Percentiles rank a stretch among this genome's conserved stretches.
phyloP scores from a whole-genome alignment of 805 yeast genomes.

The Cyberlindnera meyerae region DNA sequence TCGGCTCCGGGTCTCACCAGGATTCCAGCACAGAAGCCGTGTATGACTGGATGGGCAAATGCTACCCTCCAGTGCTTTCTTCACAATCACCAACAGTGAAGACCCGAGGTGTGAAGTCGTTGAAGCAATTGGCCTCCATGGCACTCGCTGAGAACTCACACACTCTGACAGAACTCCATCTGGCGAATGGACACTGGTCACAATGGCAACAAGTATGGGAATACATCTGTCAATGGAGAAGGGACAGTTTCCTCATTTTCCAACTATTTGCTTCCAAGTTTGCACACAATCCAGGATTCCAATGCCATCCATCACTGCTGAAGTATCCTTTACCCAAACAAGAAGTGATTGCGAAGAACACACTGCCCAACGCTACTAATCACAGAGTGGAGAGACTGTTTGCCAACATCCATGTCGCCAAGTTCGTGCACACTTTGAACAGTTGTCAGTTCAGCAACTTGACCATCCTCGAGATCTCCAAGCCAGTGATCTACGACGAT shows the following conservation, averaged over 20 bases:
- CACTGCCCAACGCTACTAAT: conserved; percentile 18
- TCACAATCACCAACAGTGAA: too few relatives aligned
- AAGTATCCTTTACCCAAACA: conserved; percentile 13
- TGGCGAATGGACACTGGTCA: conserved; percentile 22
- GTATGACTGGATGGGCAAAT: conserved; percentile 17
- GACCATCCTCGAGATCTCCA: conserved; percentile 17
- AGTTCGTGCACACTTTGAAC: conserved; percentile 14
- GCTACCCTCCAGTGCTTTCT: conserved; percentile 8
- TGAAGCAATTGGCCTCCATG: conserved; percentile 24
- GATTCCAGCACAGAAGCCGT: conserved; percentile 16
- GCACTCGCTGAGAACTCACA: conserved; percentile 25
- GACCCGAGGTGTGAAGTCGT: conserved; percentile 17
- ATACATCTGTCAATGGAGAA: conserved; percentile 24
- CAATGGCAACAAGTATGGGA: conserved; percentile 33
- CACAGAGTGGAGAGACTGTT: conserved; percentile 34
- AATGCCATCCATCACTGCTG: conserved; percentile 15
- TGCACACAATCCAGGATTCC: conserved; percentile 11
- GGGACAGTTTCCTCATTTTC: conserved; percentile 29
- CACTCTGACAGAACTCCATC: conserved; percentile 18
- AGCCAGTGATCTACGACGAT: conserved; percentile 14
- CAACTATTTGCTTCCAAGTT: conserved; percentile 26
- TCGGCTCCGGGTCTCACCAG: conserved; percentile 18
- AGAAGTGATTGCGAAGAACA: conserved; percentile 14
- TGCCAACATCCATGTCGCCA: conserved; percentile 20
- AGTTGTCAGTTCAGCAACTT: conserved; percentile 14